phyloP scores from a whole-genome alignment of 73 alveolate genomes.

The Blepharisma stoltei region DNA sequence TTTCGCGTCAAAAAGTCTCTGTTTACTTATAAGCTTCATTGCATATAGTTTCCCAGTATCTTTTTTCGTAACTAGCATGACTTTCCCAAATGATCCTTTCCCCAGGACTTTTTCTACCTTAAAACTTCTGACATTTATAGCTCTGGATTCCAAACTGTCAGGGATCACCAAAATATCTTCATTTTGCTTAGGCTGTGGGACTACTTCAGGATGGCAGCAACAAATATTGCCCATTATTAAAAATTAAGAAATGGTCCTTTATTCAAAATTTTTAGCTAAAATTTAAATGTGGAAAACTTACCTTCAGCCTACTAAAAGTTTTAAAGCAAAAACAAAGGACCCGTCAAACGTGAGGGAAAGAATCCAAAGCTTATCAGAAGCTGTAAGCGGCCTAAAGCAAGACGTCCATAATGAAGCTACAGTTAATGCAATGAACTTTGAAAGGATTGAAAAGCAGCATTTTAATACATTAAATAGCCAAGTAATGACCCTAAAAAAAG shows the following conservation, averaged over 20 bases:
- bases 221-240: too few relatives aligned
- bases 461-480: neutral
- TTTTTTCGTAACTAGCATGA: conserved; percentile 55
- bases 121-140: conserved; percentile 42
- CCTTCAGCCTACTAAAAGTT: conserved; percentile 22
- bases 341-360: conserved; percentile 14
- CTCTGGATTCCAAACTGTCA: too few relatives aligned
- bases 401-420: conserved; percentile 7
- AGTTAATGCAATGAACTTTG: conserved; percentile 15
- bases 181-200: too few relatives aligned
- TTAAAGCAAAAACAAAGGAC: conserved; percentile 6
- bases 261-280: neutral
- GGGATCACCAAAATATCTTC: too few relatives aligned
- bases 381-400: neutral
- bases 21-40: conserved; percentile 80
- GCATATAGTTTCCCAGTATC: conserved; percentile 65
- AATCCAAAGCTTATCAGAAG: conserved; percentile 16
- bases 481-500: conserved; percentile 6
- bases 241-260: too few relatives aligned
- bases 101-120: conserved; percentile 70
- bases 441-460: conserved; percentile 22
- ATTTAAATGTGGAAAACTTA: conserved; percentile 3
- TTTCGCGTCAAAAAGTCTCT: conserved; percentile 63
- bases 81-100: conserved; percentile 83
- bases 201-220: too few relatives aligned